Base-by-base conservation (phyloP, 139 green algal genomes). In the Chlamydomonas incerta region DNA sequence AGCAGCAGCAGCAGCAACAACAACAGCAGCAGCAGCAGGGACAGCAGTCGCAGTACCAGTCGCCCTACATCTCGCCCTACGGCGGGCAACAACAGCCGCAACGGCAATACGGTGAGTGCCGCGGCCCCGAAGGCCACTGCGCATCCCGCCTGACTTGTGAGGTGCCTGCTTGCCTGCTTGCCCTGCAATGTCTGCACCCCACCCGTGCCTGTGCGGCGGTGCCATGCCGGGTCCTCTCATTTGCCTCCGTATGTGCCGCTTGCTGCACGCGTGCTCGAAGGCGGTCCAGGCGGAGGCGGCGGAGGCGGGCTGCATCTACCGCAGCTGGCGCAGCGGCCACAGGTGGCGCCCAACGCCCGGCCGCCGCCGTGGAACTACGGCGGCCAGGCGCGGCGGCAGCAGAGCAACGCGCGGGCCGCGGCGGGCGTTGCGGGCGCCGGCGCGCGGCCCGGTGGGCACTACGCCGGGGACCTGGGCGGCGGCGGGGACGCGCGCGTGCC, bases 361-460 rank as follows among this genome's bases (percentile, higher is more conserved):
- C 65, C 66, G 21, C 80, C 80, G 52, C 80, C 80, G 20, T 85
- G 80, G 80, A 85, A 85, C 80, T 85, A 85, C 66, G 80, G 80
- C 31, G 80, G 65, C 1, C 66, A 76, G 58, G 60, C 35, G 47
- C 47, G 47, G 2, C 10, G n/a, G 17, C 35, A 33, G 50, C 72
- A 35, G 69, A 10, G 55, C 55, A 62, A 62, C 55, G 55, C 55
- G 55, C 21, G 55, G 11, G 55, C 2, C 55, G 55, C 55, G 55
- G 20, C 55, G 21, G 18, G 55, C 55, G 4, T 62, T 23, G 55
- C 21, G 55, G 60, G 24, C 57, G 17, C 57, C 57, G 15, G 20
- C 24, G 60, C 60, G 60, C 23, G 60, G 29, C 23, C 15, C 17
- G 62, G 15, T 21, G 60, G 37, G 17, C 52, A 73, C 29, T 67